Percentiles rank a stretch among this genome's conserved stretches.
Evolutionary conservation across 768 basidiomycete species (phyloP).

Genomic region (Tylopilus sp.): DNA sequence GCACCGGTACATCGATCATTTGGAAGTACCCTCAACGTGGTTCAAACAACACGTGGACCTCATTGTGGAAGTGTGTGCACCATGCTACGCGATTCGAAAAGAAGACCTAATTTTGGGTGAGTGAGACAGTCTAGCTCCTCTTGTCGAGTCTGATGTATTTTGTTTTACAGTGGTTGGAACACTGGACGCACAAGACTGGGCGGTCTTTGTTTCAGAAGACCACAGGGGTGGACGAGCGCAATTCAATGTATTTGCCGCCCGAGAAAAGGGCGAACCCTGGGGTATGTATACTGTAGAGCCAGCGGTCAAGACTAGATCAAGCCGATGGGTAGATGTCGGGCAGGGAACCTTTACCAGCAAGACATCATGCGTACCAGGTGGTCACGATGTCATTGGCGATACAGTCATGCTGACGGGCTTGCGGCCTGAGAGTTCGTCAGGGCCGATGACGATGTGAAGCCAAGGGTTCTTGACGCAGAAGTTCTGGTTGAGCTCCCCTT

Average conservation of each 20-base stretch:
- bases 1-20: conserved; percentile 61
- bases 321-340: conserved; percentile 41
- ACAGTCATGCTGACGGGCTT: conserved; percentile 62
- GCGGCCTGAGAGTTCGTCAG: conserved; percentile 58
- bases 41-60: conserved; percentile 65
- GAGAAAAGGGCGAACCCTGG: conserved; percentile 60
- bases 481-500: neutral
- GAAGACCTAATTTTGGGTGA: conserved; percentile 55
- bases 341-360: conserved; percentile 46
- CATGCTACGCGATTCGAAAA: conserved; percentile 44
- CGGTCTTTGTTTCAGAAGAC: conserved; percentile 68
- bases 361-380: conserved; percentile 39
- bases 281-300: conserved; percentile 66
- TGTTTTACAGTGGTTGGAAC: conserved; percentile 56
- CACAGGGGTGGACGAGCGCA: conserved; percentile 63
- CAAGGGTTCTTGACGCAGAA: neutral
- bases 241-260: conserved; percentile 63
- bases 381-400: conserved; percentile 34
- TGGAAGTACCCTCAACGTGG: conserved; percentile 68
- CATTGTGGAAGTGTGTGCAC: conserved; percentile 54
- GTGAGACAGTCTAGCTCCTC: neutral
- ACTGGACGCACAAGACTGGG: conserved; percentile 68
- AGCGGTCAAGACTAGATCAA: conserved; percentile 43
- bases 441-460: conserved; percentile 49
- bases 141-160: neutral